Conservation (phyloP, 2,329 filamentous ascomycete species). For the Paraphoma sp. region DNA sequence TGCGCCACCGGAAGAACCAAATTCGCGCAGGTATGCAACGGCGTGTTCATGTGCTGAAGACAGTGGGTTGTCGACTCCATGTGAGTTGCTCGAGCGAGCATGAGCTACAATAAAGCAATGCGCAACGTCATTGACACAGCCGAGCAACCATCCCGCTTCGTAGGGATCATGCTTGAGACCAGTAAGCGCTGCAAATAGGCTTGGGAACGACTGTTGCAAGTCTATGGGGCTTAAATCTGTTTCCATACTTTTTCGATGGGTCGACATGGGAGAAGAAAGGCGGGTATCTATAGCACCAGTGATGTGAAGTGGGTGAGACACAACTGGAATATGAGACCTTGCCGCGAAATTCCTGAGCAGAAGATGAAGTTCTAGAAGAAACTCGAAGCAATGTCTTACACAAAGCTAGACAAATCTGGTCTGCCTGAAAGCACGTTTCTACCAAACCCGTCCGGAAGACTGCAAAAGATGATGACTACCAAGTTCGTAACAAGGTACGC, state of each 20-base stretch:
- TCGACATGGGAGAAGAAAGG: background rate
- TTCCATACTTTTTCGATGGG: no score
- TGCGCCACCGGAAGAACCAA: background rate
- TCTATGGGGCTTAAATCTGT: background rate
- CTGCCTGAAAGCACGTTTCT: background rate
- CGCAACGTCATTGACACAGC: slow-evolving; percentile 6
- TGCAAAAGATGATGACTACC: no score
- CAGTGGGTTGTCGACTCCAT: background rate
- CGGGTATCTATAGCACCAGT: background rate
- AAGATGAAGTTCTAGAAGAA: background rate
- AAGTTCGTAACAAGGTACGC: no score
- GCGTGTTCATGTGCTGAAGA: background rate
- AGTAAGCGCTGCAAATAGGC: background rate
- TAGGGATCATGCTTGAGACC: background rate
- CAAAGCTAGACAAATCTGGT: background rate
- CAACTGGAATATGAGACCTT: background rate
- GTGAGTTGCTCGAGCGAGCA: background rate
- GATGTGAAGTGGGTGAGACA: background rate
- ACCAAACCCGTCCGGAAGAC: background rate
- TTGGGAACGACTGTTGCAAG: slow-evolving; percentile 1
- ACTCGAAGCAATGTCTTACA: background rate
- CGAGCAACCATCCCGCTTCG: slow-evolving; percentile 7
- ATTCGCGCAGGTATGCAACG: background rate
- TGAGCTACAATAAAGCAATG: slow-evolving; percentile 2
- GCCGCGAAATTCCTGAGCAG: no score